Conservation (phyloP, 371 early-diverging fungal genomes). For the Rhizopus arrhizus region DNA sequence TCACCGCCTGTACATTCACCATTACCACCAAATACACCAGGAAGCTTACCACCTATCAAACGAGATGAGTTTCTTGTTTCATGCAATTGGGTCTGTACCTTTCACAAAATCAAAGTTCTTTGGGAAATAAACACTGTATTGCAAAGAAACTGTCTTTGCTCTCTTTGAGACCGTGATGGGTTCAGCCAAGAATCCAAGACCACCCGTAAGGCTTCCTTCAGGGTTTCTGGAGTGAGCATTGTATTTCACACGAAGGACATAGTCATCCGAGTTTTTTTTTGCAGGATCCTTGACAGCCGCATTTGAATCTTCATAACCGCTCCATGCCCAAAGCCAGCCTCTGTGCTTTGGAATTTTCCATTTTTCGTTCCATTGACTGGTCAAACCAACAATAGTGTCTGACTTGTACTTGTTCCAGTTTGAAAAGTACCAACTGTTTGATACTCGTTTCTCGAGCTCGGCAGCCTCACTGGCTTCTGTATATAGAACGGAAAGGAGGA, state of each 20-base stretch:
- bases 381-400: no score
- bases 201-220: slow-evolving; percentile 39
- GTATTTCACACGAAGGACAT: slow-evolving; percentile 44
- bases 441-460: no score
- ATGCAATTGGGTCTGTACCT: slow-evolving; percentile 27
- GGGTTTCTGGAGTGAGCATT: slow-evolving; percentile 50
- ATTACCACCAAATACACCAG: slow-evolving; percentile 55
- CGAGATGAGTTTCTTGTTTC: not conserved
- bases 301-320: slow-evolving; percentile 23
- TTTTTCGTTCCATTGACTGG: no score
- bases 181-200: slow-evolving; percentile 53
- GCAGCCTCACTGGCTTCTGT: no score
- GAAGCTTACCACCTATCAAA: slow-evolving; percentile 45
- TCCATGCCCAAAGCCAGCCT: slow-evolving; percentile 34
- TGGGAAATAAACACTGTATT: slow-evolving; percentile 53
- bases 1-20: slow-evolving; percentile 60
- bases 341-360: slow-evolving; percentile 26
- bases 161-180: slow-evolving; percentile 40
- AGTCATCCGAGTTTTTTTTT: slow-evolving; percentile 4
- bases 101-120: slow-evolving; percentile 51
- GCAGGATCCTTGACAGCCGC: slow-evolving; percentile 44
- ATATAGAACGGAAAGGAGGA: no score
- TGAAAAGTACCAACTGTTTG: no score
- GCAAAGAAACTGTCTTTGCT: slow-evolving; percentile 30
- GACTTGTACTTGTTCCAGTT: no score